phyloP scores from a whole-genome alignment of 75 land plant genomes.

The Cupressus sempervirens region DNA sequence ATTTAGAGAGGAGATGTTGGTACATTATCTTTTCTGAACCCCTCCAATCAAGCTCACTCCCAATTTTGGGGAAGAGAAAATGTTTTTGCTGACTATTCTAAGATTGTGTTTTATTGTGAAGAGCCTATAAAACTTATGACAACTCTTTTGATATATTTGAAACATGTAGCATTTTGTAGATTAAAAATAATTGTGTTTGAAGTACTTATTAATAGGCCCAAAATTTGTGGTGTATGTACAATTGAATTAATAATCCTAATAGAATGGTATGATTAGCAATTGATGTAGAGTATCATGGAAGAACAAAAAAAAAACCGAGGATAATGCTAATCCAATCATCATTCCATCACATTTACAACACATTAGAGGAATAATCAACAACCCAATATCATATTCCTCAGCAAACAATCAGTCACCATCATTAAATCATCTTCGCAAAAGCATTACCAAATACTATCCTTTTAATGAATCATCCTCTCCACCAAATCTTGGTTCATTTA shows the following conservation, averaged over 20 bases:
- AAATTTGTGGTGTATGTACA: not conserved
- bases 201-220: not conserved
- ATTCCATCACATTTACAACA: too few species aligned
- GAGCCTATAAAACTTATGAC: not conserved
- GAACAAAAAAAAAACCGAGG: too few species aligned
- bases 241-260: not conserved
- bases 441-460: too few species aligned
- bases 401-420: too few species aligned
- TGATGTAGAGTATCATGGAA: too few species aligned
- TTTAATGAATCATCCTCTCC: too few species aligned
- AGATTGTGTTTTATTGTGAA: constrained; percentile 43
- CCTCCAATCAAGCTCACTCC: not conserved
- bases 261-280: not conserved
- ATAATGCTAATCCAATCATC: too few species aligned
- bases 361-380: too few species aligned
- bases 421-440: too few species aligned
- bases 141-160: not conserved
- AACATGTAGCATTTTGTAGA: not conserved
- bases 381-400: too few species aligned
- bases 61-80: constrained; percentile 42
- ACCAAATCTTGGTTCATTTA: too few species aligned
- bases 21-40: constrained; percentile 59
- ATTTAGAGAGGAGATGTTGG: constrained; percentile 58
- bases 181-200: not conserved
- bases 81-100: constrained; percentile 40